phyloP scores from a whole-genome alignment of 2,329 filamentous ascomycete genomes.

The Exophiala lecanii-corni region DNA sequence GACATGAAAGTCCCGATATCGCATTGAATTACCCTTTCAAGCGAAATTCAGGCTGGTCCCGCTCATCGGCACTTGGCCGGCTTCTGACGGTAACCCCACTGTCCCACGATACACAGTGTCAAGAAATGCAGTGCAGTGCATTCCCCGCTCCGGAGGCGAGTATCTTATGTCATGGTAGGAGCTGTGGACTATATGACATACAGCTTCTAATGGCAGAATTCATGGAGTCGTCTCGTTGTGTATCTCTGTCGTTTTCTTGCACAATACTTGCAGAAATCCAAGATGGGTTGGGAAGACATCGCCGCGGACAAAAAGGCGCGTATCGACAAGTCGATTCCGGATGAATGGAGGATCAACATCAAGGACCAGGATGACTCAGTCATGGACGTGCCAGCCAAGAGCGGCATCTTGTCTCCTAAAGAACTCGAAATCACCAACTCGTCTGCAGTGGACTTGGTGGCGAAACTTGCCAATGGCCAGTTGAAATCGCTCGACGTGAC shows the following conservation, averaged over 20 bases:
- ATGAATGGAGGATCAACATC: slow-evolving; percentile 21
- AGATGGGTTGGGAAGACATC: slow-evolving; percentile 20
- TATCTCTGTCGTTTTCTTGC: slow-evolving; percentile 1
- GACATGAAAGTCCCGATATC: background rate
- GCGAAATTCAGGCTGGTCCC: background rate
- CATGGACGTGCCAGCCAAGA: slow-evolving; percentile 16
- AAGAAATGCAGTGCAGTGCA: background rate
- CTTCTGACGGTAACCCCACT: background rate
- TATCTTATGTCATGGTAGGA: slow-evolving; percentile 1
- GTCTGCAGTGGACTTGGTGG: slow-evolving; percentile 20
- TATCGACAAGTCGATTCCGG: slow-evolving; percentile 21
- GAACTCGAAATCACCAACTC: slow-evolving; percentile 23
- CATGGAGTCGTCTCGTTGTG: background rate
- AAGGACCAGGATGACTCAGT: slow-evolving; percentile 11
- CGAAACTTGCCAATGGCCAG: slow-evolving; percentile 6
- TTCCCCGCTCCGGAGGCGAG: background rate
- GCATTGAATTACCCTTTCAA: slow-evolving; percentile 1
- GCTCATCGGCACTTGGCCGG: background rate
- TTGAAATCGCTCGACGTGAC: slow-evolving; percentile 32
- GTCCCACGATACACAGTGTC: background rate
- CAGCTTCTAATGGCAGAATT: slow-evolving; percentile 1
- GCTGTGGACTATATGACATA: background rate
- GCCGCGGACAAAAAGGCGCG: slow-evolving; percentile 23
- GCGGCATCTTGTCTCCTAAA: slow-evolving; percentile 17
- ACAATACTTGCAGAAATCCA: slow-evolving; percentile 1